A percentile compares a stretch with the other conserved stretches of the same genome.
phyloP scores from a whole-genome alignment of 768 basidiomycete species.

The Piloderma croceum region DNA sequence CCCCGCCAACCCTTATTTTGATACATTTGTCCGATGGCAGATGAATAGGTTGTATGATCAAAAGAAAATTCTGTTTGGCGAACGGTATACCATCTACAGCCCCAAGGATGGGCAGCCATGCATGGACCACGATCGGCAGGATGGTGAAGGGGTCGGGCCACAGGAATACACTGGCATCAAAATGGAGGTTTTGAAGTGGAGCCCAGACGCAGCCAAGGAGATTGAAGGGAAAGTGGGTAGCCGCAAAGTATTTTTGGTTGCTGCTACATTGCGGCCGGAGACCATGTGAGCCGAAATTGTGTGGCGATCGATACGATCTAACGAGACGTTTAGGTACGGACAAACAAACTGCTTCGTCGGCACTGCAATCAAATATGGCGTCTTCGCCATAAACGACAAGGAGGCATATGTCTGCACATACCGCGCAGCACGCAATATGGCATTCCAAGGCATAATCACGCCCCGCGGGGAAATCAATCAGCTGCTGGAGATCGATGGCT shows the following conservation, averaged over 20 bases:
- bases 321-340: slow-evolving; percentile 65
- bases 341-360: slow-evolving; percentile 99
- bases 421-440: slow-evolving; percentile 95
- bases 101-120: slow-evolving; percentile 98
- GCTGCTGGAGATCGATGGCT: slow-evolving; percentile 73
- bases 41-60: slow-evolving; percentile 84
- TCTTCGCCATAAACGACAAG: slow-evolving; percentile 81
- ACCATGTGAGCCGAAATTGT: slow-evolving; percentile 65
- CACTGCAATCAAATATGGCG: slow-evolving; percentile 81
- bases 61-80: slow-evolving; percentile 95
- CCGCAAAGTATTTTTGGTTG: slow-evolving; percentile 86
- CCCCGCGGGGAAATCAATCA: slow-evolving; percentile 68
- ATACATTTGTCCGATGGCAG: slow-evolving; percentile 97
- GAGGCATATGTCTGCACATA: slow-evolving; percentile 87
- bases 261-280: slow-evolving; percentile 93
- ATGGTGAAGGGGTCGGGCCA: slow-evolving; percentile 91
- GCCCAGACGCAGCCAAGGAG: slow-evolving; percentile 55
- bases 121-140: slow-evolving; percentile 98
- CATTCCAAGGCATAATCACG: slow-evolving; percentile 82
- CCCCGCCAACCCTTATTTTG: slow-evolving; percentile 94
- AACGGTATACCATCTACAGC: slow-evolving; percentile 97
- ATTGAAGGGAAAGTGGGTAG: slow-evolving; percentile 66
- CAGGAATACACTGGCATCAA: slow-evolving; percentile 94
- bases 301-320: slow-evolving; percentile 3
- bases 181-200: slow-evolving; percentile 89